Percentiles rank a stretch among this genome's conserved stretches.
phyloP scores from a whole-genome alignment of 768 basidiomycete species.

The Punctularia strigosozonata region DNA sequence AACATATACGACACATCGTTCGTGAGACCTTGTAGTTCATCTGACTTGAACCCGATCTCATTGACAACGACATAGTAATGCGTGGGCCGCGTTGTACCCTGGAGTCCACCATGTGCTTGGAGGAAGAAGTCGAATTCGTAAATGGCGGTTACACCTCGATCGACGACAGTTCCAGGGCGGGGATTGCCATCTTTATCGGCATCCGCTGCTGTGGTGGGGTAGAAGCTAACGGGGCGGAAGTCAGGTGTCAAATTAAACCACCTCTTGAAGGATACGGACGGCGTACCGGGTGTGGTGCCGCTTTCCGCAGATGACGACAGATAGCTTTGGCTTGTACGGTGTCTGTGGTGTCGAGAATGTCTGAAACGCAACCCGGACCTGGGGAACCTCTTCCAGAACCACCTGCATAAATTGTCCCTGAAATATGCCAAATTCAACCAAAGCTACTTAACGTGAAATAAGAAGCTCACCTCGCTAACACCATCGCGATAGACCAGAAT shows the following conservation, averaged over 20 bases:
- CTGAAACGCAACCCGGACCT: slow-evolving; percentile 29
- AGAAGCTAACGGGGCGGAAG: too few species aligned
- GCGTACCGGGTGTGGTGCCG: slow-evolving; percentile 47
- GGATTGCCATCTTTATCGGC: slow-evolving; percentile 39
- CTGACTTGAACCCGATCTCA: slow-evolving; percentile 36
- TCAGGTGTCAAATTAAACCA: too few species aligned
- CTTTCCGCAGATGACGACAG: slow-evolving; percentile 45
- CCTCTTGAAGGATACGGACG: too few species aligned
- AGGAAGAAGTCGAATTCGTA: slow-evolving; percentile 47
- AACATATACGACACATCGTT: slow-evolving; percentile 45
- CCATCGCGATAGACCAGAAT: slow-evolving; percentile 59
- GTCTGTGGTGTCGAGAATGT: slow-evolving; percentile 23
- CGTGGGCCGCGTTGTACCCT: slow-evolving; percentile 36
- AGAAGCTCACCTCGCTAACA: slow-evolving; percentile 53
- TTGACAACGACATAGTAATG: slow-evolving; percentile 47
- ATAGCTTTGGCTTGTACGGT: slow-evolving; percentile 33
- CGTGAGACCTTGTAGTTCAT: slow-evolving; percentile 42
- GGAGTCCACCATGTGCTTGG: slow-evolving; percentile 32
- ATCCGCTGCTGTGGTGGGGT: slow-evolving; percentile 29
- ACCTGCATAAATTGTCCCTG: slow-evolving; percentile 40
- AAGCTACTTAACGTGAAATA: neutral
- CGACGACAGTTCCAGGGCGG: slow-evolving; percentile 40
- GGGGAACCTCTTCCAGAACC: slow-evolving; percentile 28
- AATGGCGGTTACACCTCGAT: slow-evolving; percentile 39
- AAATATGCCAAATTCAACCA: neutral